Evolutionary conservation across 352 stramenopile species (phyloP), one percentile per base, ranked within the genome.

Genomic region (Globisporangium uncinulatum): DNA sequence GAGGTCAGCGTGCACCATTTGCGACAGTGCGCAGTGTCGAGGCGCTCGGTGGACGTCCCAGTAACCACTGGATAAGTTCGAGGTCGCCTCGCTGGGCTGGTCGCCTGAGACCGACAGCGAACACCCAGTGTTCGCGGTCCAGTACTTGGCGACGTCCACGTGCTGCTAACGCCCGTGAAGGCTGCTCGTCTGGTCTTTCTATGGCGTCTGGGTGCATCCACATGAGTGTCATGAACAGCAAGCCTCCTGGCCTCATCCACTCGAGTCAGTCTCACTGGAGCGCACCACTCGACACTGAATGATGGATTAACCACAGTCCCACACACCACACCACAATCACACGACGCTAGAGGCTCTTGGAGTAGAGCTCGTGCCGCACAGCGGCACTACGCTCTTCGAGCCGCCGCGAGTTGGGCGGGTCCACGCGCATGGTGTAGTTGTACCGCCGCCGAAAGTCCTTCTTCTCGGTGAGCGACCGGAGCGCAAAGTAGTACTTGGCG

Each of bases 401-500:
- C 3, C 83, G 83, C 62, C 86, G 87, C 46, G 86, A 94, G 60
- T 95, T 94, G 39, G 85, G 84, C 24, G 85, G 79, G 42, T 93
- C 79, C 44, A 95, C 83, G 36, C 84, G 82, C 73, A 96, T 92
- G 1, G 84, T 92, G 62, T 92, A 94, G 58, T 95, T 96, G 72
- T 96, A 96, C 42, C 86, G 72, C 41, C 88, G 75, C 37, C 87
- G 86, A 54, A 97, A 97, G 54, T 96, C 81, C 37, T 93, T 93
- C 62, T 94, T 92, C 69, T 97, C 89, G 1, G 82, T 93, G 15
- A 97, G 73, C 24, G 83, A 94, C 3, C 97, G 89, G 45, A 99
- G 71, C 21, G 97, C 97, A 74, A 99, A 99, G 80, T 99, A 99
- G 70, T 99, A 99, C 71, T 99, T 99, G 58, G 96, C 96, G 63